Evolutionary conservation across 1,139 yeast genomes (phyloP).

Genomic region (Blastobotrys persicus): DNA sequence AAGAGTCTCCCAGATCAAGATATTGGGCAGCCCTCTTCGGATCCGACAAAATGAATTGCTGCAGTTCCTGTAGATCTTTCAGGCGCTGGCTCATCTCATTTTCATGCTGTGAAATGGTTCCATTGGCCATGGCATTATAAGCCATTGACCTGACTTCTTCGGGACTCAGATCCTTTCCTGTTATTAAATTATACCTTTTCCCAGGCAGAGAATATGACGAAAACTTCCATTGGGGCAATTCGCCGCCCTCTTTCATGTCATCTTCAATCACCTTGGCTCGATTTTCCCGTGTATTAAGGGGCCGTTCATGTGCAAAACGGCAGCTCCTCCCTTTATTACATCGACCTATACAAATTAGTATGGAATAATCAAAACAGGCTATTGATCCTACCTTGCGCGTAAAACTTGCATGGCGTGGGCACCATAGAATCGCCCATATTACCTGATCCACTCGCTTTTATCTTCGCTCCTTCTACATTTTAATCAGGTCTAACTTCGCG

Average conservation of each 20-base stretch:
- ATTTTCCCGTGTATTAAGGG: slow-evolving; percentile 12
- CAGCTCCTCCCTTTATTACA: slow-evolving; percentile 28
- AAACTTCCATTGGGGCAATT: slow-evolving; percentile 18
- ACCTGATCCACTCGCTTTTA: not conserved
- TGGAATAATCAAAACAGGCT: not conserved
- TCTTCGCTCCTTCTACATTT: not conserved
- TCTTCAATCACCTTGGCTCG: slow-evolving; percentile 16
- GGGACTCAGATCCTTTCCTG: slow-evolving; percentile 53
- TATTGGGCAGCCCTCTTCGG: slow-evolving; percentile 55
- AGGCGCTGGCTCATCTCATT: slow-evolving; percentile 43
- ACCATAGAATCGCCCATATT: not conserved
- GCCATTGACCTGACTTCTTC: slow-evolving; percentile 56
- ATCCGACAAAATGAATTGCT: slow-evolving; percentile 42
- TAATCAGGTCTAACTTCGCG: not conserved
- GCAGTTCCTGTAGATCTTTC: slow-evolving; percentile 49
- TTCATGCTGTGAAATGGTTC: slow-evolving; percentile 43
- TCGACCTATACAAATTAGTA: slow-evolving; percentile 17
- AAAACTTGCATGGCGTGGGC: slow-evolving; percentile 20
- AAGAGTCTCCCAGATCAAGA: slow-evolving; percentile 47
- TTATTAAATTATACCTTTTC: slow-evolving; percentile 42
- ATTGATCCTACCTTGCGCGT: slow-evolving; percentile 17
- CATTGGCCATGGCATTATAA: slow-evolving; percentile 43
- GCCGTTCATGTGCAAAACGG: slow-evolving; percentile 22
- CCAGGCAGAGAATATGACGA: slow-evolving; percentile 20
- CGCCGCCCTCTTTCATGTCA: slow-evolving; percentile 16